These are phyloP conservation scores for Salmacisia buchloeana DNA, from an alignment of 1,284 basidiomycete species.

Conservation along the genomic window DNA sequence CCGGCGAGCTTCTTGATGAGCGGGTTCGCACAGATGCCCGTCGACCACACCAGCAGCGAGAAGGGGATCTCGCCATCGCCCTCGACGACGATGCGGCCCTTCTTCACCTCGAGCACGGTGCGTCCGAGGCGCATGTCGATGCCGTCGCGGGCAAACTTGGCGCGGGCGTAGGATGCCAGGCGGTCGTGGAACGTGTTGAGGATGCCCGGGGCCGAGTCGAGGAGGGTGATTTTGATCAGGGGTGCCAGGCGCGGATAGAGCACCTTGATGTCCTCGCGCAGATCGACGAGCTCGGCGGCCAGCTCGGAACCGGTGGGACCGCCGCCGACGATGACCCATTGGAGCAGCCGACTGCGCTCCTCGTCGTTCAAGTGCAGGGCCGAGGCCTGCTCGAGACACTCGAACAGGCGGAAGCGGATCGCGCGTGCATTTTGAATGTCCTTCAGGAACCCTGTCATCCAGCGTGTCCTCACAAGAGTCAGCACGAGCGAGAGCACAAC, in stretches of 20 bases:
- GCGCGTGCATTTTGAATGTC: conserved; percentile 73
- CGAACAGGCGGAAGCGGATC: conserved; percentile 69
- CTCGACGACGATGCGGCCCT: conserved; percentile 33
- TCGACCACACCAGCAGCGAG: conserved; percentile 10
- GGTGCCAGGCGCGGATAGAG: conserved; percentile 47
- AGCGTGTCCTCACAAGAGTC: neutral
- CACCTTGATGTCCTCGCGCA: conserved; percentile 67
- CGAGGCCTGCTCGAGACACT: conserved; percentile 73
- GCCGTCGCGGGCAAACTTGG: conserved; percentile 33
- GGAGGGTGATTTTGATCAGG: conserved; percentile 19
- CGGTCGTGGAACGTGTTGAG: conserved; percentile 40
- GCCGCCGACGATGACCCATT: conserved; percentile 8
- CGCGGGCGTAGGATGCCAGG: conserved; percentile 37
- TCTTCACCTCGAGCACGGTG: conserved; percentile 21
- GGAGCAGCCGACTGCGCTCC: conserved; percentile 11
- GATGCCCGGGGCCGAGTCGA: conserved; percentile 40
- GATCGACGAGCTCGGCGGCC: conserved; percentile 72
- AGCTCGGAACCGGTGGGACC: conserved; percentile 33
- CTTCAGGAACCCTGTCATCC: conserved; percentile 57
- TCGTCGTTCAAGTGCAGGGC: conserved; percentile 49
- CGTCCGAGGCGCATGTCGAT: conserved; percentile 19
- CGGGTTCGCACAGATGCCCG: conserved; percentile 5
- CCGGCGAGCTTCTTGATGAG: neutral
- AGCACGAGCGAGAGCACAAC: neutral
- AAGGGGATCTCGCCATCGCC: conserved; percentile 46